Evolutionary conservation across 257 asterid species (phyloP).

Genomic region (Nicotiana knightiana): DNA sequence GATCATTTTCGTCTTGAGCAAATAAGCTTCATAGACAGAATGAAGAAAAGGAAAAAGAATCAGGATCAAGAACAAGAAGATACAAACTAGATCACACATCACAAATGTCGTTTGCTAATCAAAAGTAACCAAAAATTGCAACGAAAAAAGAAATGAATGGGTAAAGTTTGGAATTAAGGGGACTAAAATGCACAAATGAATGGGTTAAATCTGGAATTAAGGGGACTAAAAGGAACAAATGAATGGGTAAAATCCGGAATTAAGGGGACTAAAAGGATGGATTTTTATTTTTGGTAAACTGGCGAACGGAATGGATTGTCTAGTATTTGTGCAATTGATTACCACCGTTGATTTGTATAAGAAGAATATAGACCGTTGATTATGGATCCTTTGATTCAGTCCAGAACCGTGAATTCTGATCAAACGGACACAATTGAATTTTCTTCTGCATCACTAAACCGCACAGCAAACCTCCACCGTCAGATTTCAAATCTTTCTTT

Average conservation of each 20-base stretch:
- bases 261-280: neutral
- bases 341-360: neutral
- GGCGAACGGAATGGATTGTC: neutral
- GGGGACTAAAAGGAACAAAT: neutral
- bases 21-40: neutral
- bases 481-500: slow-evolving; percentile 34
- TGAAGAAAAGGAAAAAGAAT: neutral
- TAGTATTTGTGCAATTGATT: neutral
- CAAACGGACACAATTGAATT: slow-evolving; percentile 54
- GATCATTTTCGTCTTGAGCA: neutral
- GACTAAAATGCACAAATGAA: neutral
- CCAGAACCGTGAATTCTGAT: slow-evolving; percentile 50
- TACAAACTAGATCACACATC: neutral
- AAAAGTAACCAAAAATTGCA: neutral
- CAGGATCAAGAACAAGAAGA: neutral
- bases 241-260: neutral
- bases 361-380: slow-evolving; percentile 24
- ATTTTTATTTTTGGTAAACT: neutral
- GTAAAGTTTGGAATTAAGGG: too few relatives aligned
- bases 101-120: neutral
- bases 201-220: neutral
- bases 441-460: slow-evolving; percentile 59
- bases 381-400: slow-evolving; percentile 34
- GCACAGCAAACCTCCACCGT: slow-evolving; percentile 59
- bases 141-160: neutral